Conservation (phyloP, 2,329 filamentous ascomycete species). For the Diaporthe eres region DNA sequence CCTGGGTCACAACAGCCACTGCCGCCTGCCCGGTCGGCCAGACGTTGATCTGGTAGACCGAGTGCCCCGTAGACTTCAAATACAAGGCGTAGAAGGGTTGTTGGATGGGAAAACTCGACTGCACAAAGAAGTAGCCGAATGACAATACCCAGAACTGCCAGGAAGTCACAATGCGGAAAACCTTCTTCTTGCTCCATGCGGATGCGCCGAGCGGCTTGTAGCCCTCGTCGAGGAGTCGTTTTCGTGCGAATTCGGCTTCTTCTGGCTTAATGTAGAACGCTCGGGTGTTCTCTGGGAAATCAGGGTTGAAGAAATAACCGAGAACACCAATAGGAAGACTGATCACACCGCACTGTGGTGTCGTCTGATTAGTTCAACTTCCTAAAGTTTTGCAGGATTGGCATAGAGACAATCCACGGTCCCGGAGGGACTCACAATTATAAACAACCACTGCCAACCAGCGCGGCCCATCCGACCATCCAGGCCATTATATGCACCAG, state of each 20-base stretch:
- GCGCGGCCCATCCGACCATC: conserved; percentile 60
- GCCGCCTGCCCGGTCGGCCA: conserved; percentile 41
- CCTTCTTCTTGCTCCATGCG: conserved; percentile 33
- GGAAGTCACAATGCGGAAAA: conserved; percentile 24
- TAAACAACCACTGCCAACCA: conserved; percentile 65
- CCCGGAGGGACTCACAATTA: conserved; percentile 52
- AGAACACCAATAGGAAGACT: conserved; percentile 43
- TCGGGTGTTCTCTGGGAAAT: conserved; percentile 39
- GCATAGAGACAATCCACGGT: neutral
- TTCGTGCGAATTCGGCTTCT: conserved; percentile 34
- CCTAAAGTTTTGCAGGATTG: neutral
- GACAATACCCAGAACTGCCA: conserved; percentile 41
- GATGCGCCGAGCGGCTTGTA: conserved; percentile 37
- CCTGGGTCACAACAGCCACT: conserved; percentile 32
- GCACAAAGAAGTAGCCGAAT: conserved; percentile 43
- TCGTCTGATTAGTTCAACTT: neutral
- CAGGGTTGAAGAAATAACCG: conserved; percentile 41
- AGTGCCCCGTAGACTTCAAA: conserved; percentile 27
- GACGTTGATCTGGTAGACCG: conserved; percentile 38
- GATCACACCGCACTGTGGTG: conserved; percentile 41
- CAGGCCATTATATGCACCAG: conserved; percentile 63
- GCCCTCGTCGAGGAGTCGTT: conserved; percentile 35
- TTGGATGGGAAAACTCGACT: conserved; percentile 38
- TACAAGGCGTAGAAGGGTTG: conserved; percentile 38
- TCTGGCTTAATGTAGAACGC: conserved; percentile 38